phyloP scores from a whole-genome alignment of 208 protist genomes.

The Ichthyophonus hoferi region DNA sequence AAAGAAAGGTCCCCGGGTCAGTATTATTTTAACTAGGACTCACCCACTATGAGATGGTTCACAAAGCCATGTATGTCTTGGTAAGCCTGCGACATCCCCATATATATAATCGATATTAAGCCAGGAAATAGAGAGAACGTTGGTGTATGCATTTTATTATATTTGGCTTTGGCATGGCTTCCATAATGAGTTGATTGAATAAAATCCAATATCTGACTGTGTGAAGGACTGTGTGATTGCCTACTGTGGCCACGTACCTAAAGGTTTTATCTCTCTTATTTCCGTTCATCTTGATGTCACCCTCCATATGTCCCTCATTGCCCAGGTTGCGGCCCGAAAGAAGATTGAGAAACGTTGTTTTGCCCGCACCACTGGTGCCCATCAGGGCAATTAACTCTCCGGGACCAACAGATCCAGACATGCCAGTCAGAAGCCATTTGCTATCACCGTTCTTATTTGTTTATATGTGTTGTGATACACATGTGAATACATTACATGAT shows the following conservation, averaged over 20 bases:
- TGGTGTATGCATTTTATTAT: too few relatives aligned
- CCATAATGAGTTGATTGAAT: too few relatives aligned
- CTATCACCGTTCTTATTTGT: neutral
- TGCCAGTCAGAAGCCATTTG: neutral
- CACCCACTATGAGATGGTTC: too few relatives aligned
- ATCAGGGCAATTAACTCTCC: neutral
- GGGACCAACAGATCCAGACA: neutral
- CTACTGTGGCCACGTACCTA: neutral
- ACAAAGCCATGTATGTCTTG: too few relatives aligned
- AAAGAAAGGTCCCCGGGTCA: too few relatives aligned
- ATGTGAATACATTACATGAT: neutral
- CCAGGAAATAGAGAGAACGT: too few relatives aligned
- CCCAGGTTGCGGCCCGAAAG: constrained; percentile 27
- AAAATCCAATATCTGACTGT: too few relatives aligned
- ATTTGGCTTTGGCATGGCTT: too few relatives aligned
- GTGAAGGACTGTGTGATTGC: too few relatives aligned
- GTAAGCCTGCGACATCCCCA: too few relatives aligned
- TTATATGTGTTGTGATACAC: neutral
- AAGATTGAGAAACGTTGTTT: constrained; percentile 40
- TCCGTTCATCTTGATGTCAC: constrained; percentile 26
- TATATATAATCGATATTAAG: too few relatives aligned
- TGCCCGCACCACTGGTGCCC: constrained; percentile 17
- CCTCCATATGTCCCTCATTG: neutral
- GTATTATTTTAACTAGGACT: too few relatives aligned
- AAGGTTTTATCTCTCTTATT: neutral